Evolutionary conservation across 2,329 filamentous ascomycete genomes (phyloP).

Genomic region (Grosmannia huntii): DNA sequence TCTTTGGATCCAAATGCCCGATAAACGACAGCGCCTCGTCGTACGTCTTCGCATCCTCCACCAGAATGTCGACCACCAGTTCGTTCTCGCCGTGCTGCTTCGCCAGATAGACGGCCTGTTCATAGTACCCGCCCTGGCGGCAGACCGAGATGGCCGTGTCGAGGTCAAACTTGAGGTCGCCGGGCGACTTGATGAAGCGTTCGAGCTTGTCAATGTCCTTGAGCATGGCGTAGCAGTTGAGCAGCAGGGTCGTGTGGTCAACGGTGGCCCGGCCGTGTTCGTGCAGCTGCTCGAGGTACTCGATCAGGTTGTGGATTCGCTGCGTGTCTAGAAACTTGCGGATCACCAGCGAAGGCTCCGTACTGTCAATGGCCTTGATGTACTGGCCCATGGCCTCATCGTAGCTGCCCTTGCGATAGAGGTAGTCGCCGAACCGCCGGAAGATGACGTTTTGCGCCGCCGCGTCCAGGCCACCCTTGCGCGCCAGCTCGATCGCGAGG

Average conservation of each 20-base stretch:
- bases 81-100: slow-evolving; percentile 90
- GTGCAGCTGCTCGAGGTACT: slow-evolving; percentile 92
- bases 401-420: slow-evolving; percentile 92
- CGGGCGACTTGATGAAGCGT: slow-evolving; percentile 90
- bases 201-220: slow-evolving; percentile 96
- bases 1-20: slow-evolving; percentile 69
- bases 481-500: slow-evolving; percentile 81
- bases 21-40: slow-evolving; percentile 82
- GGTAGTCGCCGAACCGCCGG: slow-evolving; percentile 81
- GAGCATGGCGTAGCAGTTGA: slow-evolving; percentile 96
- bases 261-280: slow-evolving; percentile 87
- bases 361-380: slow-evolving; percentile 87
- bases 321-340: slow-evolving; percentile 94
- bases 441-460: slow-evolving; percentile 85
- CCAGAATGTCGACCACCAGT: slow-evolving; percentile 85
- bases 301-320: slow-evolving; percentile 91
- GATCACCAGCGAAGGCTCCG: slow-evolving; percentile 91
- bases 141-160: slow-evolving; percentile 98
- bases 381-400: slow-evolving; percentile 99
- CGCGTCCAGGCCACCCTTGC: slow-evolving; percentile 69
- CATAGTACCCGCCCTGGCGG: slow-evolving; percentile 88
- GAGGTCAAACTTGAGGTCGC: slow-evolving; percentile 88
- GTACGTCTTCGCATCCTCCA: slow-evolving; percentile 90
- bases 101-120: slow-evolving; percentile 91
- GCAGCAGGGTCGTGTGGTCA: slow-evolving; percentile 83